Evolutionary conservation across 371 early-diverging fungal species (phyloP), one percentile per base, ranked within the genome.

Genomic region (Mucor velutinosus): DNA sequence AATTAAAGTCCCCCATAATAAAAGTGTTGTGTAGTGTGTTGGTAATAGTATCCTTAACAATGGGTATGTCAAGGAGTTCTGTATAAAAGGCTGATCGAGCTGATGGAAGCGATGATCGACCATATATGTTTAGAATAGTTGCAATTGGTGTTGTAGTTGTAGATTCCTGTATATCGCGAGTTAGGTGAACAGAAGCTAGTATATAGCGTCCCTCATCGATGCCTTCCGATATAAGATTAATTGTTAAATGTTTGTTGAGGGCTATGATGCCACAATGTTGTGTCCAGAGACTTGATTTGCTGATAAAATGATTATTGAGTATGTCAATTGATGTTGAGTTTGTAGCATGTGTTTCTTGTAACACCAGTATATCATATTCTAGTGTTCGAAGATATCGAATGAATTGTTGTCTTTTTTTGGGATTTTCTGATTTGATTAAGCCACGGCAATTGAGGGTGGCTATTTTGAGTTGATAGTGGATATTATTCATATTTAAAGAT

Each of bases 371-470:
- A n/a, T 67, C 62, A 23, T 27, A 29, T 8, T 30, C 32, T 0
- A n/a, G 7, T 12, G 17, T 19, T 0, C 62, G 30, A 41, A 67
- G 47, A 21, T 30, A 57, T 10, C 62, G 21, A 8, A 56, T 67
- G 57, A 67, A 67, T 35, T 41, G n/a, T n/a, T 39, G 11, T 39
- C 27, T 3, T 55, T 37, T 35, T 23, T n/a, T n/a, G 35, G 14
- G 15, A 14, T 60, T 37, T 4, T 60, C 41, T 12, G 19, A 33
- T 62, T 65, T 69, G 37, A 41, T 65, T 1, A 65, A 43, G 19
- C 69, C 66, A 35, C 66, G 58, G 43, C 64, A 71, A 35, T 71
- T 71, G 39, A 71, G 67, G 8, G 67, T 63, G 32, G 67, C 67
- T 1, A 67, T 51, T 23, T 60, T 29, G 29, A 55, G 14, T 37